A percentile compares a stretch with the other conserved stretches of the same genome.
These are phyloP conservation scores for Acanthamoeba royreba DNA, from an alignment of 208 protist species.

Conservation along the genomic window DNA sequence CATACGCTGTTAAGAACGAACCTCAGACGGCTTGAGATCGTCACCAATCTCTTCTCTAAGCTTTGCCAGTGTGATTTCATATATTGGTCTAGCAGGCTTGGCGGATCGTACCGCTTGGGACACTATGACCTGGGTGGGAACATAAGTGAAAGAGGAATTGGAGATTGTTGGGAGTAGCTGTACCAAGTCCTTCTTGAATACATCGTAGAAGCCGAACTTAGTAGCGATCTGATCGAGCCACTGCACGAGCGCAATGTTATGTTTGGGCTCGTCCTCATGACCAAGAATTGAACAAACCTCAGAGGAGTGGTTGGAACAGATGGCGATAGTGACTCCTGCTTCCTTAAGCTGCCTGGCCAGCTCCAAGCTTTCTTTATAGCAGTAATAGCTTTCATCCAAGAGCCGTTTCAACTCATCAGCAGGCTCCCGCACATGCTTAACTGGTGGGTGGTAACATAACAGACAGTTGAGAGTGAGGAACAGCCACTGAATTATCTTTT, in stretches of 20 bases:
- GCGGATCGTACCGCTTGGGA: neutral
- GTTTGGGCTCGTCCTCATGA: neutral
- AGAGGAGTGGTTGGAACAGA: neutral
- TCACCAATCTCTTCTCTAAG: neutral
- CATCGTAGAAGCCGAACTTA: conserved; percentile 31
- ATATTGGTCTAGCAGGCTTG: neutral
- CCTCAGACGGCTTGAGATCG: neutral
- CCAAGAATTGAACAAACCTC: neutral
- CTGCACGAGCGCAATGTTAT: neutral
- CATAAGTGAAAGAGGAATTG: neutral
- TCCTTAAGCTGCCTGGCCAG: neutral
- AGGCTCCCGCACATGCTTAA: neutral
- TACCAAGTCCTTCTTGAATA: conserved; percentile 34
- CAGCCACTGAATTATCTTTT: too few relatives aligned
- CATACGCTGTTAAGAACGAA: too few relatives aligned
- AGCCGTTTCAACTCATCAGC: neutral
- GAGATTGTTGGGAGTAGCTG: too few relatives aligned
- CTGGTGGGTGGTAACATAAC: too few relatives aligned
- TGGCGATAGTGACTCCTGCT: neutral
- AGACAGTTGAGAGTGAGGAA: too few relatives aligned
- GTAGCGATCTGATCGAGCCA: conserved; percentile 16
- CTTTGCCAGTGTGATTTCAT: neutral
- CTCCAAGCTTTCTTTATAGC: neutral
- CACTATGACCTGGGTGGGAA: conserved; percentile 4
- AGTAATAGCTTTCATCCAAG: neutral